Base-by-base conservation (phyloP, 768 basidiomycete species). In the Lactarius pseudohatsudake region DNA sequence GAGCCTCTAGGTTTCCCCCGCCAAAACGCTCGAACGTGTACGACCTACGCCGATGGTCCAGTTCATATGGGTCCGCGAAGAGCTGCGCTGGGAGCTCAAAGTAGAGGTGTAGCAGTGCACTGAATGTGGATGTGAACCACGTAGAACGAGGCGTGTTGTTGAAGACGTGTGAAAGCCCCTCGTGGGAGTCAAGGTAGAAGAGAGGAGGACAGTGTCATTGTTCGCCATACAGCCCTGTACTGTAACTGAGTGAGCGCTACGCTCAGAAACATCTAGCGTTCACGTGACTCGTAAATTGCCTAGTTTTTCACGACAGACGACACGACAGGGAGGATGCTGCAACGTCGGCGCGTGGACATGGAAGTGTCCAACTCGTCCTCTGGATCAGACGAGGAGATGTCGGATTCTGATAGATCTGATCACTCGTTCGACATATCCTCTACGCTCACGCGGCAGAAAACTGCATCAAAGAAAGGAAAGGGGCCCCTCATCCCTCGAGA, bases 371-470 rank as follows among this genome's bases (percentile, higher is more conserved):
- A 6, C 40, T 59, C 59, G 13, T 66, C 64, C 41, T 45, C 62
- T n/a, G 18, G 2, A 10, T 65, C 69, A 36, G 61, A 66, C 38
- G 63, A 61, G 34, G 63, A 62, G 32, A 28, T 22, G 5, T 40
- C 61, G 2, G 58, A 50, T 58, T 76, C 75, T 4, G 36, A 38
- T 38, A 11, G 36, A 38, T 38, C 36, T 13, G 78, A 80, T 50
- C 75, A 77, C 43, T 82, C 84, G 54, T 70, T 89, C 34, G 90
- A 90, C 72, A 90, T 91, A 30, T 89, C 86, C 60, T 80, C 81
- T 54, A 82, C 83, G 9, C 77, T 91, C 43, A 80, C 83, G 26
- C 69, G n/a, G 59, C 69, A 40, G 55, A 64, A 56, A 61, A 30
- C 28, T 4, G 20, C 53, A 8, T 41, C 47, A 5, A 22, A 38